phyloP scores from a whole-genome alignment of 2,329 filamentous ascomycete species.

The Aureobasidium sp. region DNA sequence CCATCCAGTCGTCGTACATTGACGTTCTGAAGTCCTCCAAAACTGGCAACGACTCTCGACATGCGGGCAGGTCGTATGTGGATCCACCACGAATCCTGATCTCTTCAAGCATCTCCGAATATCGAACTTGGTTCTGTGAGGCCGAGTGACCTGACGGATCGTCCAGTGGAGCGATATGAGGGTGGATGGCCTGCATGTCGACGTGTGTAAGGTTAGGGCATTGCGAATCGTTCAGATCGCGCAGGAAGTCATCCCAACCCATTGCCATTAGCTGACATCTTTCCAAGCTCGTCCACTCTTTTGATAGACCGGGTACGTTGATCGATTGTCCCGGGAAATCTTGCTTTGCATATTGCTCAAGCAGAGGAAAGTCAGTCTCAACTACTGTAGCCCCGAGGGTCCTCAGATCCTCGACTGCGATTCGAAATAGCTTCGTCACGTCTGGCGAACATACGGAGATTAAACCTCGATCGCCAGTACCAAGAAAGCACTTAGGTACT shows the following conservation, averaged over 20 bases:
- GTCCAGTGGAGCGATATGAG: neutral
- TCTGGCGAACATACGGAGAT: no score
- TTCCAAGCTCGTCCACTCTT: no score
- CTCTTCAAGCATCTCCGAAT: neutral
- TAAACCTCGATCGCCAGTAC: no score
- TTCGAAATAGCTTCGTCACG: no score
- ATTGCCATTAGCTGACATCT: slow-evolving; percentile 33
- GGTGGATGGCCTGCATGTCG: neutral
- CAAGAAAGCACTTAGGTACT: neutral
- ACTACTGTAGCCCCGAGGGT: neutral
- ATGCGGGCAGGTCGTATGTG: slow-evolving; percentile 38
- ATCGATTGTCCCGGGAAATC: neutral
- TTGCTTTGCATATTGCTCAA: neutral
- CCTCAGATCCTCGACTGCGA: no score
- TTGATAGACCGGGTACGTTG: neutral
- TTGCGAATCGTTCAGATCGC: slow-evolving; percentile 35
- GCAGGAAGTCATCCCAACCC: slow-evolving; percentile 48
- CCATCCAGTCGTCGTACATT: slow-evolving; percentile 48
- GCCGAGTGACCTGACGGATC: neutral
- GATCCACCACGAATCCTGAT: neutral
- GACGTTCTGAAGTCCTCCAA: slow-evolving; percentile 45
- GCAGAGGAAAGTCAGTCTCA: neutral
- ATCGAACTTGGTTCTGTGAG: neutral
- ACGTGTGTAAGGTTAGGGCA: slow-evolving; percentile 21
- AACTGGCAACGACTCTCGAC: slow-evolving; percentile 38